A percentile compares a stretch with the other conserved stretches of the same genome.
These are phyloP conservation scores for Yarrowia sp. DNA, from an alignment of 805 yeast species.

Conservation along the genomic window DNA sequence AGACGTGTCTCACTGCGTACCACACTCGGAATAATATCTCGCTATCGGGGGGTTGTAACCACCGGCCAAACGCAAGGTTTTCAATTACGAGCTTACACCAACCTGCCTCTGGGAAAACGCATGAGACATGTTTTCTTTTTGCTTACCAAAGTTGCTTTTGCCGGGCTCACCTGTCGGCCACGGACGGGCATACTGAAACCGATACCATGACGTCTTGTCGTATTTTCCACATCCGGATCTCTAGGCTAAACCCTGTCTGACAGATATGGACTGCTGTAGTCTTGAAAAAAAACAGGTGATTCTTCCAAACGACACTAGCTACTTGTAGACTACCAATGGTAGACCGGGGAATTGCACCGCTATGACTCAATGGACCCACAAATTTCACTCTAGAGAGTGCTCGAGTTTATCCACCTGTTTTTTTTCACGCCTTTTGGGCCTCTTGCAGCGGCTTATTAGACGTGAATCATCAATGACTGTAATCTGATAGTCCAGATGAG, in stretches of 20 bases:
- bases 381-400: background rate
- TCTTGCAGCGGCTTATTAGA: too few species aligned
- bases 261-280: too few species aligned
- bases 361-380: too few species aligned
- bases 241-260: background rate
- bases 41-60: too few species aligned
- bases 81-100: background rate
- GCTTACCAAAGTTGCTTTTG: background rate
- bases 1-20: too few species aligned
- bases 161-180: conserved; percentile 13
- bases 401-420: background rate
- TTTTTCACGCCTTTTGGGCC: too few species aligned
- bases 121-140: conserved; percentile 4
- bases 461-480: background rate
- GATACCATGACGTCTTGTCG: background rate
- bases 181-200: background rate
- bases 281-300: background rate
- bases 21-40: background rate
- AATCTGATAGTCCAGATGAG: background rate
- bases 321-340: too few species aligned
- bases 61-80: background rate
- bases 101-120: background rate
- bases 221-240: too few species aligned
- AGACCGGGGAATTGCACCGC: too few species aligned
- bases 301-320: too few species aligned